Evolutionary conservation across 495 filamentous ascomycete species (phyloP), one percentile per base, ranked within the genome.

Genomic region (Chaetomium tenue): DNA sequence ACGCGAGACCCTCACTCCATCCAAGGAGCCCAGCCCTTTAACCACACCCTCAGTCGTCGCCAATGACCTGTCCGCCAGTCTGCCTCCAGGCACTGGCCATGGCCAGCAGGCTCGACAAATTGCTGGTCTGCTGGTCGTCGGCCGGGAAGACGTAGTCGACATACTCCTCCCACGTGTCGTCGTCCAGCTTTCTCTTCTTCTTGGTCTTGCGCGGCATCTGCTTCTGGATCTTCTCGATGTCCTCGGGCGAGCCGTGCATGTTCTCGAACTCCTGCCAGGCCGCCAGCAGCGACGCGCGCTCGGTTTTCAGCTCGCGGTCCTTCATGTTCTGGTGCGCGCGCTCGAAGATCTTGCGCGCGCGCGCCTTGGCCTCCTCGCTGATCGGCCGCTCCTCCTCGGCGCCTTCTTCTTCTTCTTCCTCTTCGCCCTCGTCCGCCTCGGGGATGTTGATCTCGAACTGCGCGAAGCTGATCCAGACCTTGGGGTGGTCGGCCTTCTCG

Each of bases 401-500:
- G 13, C 63, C 69, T 20, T 72, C 75, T 42, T 84, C 87, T 18
- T 84, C 87, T 16, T 61, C 67, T 26, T 75, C 79, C 39, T 69
- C 77, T 57, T 88, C 58, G 44, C 25, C 68, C 46, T 76, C 80
- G 42, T 70, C 88, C 9, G 82, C 80, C 37, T 89, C 91, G 46
- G 86, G 86, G 0, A 93, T 84, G 69, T 93, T 93, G 80, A 97
- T 90, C 76, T 98, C 94, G 75, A 98, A 98, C 70, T 92, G 90
- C 16, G 94, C 95, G 77, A 93, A 98, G 73, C 87, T 89, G 79
- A 92, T 96, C 94, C 94, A 98, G 58, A 98, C 94, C 83, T 97
- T 97, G 80, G 97, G 91, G 71, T 98, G 95, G 73, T 91, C 89
- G 20, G 95, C 96, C 86, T 93, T 96, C 72, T 91, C 79, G 42